A percentile compares a stretch with the other conserved stretches of the same genome.
Evolutionary conservation across 1,139 yeast genomes (phyloP).

Genomic region (Zygotorulaspora mrakii): DNA sequence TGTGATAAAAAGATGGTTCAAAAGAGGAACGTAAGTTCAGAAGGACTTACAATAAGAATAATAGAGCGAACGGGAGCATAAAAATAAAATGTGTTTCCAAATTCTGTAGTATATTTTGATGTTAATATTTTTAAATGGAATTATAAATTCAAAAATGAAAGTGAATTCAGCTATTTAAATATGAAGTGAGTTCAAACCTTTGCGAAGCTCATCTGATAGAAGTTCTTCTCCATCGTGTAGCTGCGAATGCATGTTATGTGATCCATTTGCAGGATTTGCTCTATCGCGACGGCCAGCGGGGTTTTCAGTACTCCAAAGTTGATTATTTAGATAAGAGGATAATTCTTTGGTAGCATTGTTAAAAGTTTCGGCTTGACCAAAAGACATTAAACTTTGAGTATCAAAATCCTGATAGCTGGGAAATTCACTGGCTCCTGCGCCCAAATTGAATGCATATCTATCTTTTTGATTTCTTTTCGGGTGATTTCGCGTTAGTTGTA

Average conservation of each 20-base stretch:
- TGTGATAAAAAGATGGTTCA: slow-evolving; percentile 11
- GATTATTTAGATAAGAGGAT: slow-evolving; percentile 34
- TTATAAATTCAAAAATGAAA: neutral
- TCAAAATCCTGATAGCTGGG: slow-evolving; percentile 41
- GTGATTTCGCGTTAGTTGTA: slow-evolving; percentile 48
- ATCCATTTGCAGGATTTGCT: neutral
- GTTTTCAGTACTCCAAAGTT: slow-evolving; percentile 28
- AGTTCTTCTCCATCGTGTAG: slow-evolving; percentile 1
- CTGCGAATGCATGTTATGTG: slow-evolving; percentile 1
- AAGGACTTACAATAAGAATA: no score
- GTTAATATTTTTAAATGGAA: neutral
- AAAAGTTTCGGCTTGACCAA: slow-evolving; percentile 33
- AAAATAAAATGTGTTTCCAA: no score
- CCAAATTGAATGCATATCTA: slow-evolving; percentile 21
- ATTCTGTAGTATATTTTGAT: slow-evolving; percentile 1
- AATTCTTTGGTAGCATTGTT: slow-evolving; percentile 32
- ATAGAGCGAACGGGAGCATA: no score
- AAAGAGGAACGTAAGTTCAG: no score
- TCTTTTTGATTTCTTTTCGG: slow-evolving; percentile 18
- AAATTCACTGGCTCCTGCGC: slow-evolving; percentile 24
- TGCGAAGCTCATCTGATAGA: slow-evolving; percentile 2
- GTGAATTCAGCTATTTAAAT: neutral
- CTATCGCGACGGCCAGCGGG: slow-evolving; percentile 1
- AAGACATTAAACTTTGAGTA: slow-evolving; percentile 49
- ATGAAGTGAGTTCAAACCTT: slow-evolving; percentile 2